These are phyloP conservation scores for Eucalyptus sp. DNA, from an alignment of 345 rosid genomes.

Conservation along the genomic window DNA sequence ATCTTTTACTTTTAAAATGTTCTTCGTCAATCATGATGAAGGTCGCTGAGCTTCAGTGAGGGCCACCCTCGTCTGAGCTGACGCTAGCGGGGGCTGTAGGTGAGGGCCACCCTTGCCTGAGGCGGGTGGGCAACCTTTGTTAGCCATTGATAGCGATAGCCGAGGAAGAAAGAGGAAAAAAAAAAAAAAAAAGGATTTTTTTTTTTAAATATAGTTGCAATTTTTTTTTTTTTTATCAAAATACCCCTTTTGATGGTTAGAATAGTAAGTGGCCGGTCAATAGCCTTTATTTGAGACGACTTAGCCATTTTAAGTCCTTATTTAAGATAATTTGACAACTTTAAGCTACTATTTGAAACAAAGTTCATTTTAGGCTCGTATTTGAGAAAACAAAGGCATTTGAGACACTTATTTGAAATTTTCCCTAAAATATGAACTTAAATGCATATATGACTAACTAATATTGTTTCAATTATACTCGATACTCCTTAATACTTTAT, in stretches of 20 bases:
- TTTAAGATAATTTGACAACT: too few relatives aligned
- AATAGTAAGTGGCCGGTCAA: too few relatives aligned
- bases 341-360: fast-evolving
- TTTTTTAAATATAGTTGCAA: too few relatives aligned
- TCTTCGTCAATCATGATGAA: fast-evolving
- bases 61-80: fast-evolving
- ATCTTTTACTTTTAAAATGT: too few relatives aligned
- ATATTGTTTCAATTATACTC: neutral
- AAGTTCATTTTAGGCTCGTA: fast-evolving
- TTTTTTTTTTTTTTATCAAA: too few relatives aligned
- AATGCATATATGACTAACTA: neutral
- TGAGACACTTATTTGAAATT: fast-evolving
- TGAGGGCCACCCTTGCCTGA: fast-evolving
- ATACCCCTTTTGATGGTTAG: too few relatives aligned
- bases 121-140: too few relatives aligned
- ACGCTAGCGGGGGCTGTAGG: fast-evolving
- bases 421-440: neutral
- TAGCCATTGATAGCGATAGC: too few relatives aligned
- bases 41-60: fast-evolving
- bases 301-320: fast-evolving
- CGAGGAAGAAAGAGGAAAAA: too few relatives aligned
- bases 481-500: neutral
- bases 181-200: too few relatives aligned
- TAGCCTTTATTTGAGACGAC: too few relatives aligned
- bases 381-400: fast-evolving